Evolutionary conservation across 352 stramenopile genomes (phyloP), one percentile per base, ranked within the genome.

Genomic region (Albugo candida): DNA sequence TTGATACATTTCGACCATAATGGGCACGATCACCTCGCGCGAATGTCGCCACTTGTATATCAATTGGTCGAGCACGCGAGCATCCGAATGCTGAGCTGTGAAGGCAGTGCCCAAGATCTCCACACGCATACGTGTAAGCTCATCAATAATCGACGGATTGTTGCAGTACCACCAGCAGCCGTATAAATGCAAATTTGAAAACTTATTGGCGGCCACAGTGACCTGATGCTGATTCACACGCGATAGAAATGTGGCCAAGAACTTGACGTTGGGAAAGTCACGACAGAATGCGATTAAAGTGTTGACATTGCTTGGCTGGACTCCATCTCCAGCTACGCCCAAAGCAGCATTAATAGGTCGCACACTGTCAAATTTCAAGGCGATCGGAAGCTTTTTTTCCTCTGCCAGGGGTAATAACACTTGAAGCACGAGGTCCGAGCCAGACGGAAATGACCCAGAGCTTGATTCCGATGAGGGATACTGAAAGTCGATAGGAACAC

Each of bases 161-260:
- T 97, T 97, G 64, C 83, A 96, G 68, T 94, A 97, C 84, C 86
- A 95, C 79, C 79, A 93, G 64, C 81, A 95, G 31, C 89, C 89
- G 63, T 96, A 97, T 21, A 97, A 52, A 52, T 97, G 86, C 41
- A 97, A 52, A 59, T 96, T 96, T 21, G 65, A 61, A 60, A 97
- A 96, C 65, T 97, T 97, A 58, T 85, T 88, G 48, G 83, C 86
- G 19, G 94, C 65, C 39, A 97, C 86, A 49, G 71, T 88, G 39
- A 92, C 83, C 63, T 97, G 82, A 62, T 97, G 91, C 64, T 97
- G 85, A 63, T 96, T 96, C 47, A 88, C 75, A 36, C 76, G 67
- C 19, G 77, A 94, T 18, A 97, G 53, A 59, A 96, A 95, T n/a
- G 91, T 97, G n/a, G 80, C 83, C 31, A 97, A 57, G 53, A 97